Percentiles rank a stretch among this genome's conserved stretches.
These are phyloP conservation scores for Posidonia oceanica DNA, from an alignment of 116 monocot species.

Conservation along the genomic window DNA sequence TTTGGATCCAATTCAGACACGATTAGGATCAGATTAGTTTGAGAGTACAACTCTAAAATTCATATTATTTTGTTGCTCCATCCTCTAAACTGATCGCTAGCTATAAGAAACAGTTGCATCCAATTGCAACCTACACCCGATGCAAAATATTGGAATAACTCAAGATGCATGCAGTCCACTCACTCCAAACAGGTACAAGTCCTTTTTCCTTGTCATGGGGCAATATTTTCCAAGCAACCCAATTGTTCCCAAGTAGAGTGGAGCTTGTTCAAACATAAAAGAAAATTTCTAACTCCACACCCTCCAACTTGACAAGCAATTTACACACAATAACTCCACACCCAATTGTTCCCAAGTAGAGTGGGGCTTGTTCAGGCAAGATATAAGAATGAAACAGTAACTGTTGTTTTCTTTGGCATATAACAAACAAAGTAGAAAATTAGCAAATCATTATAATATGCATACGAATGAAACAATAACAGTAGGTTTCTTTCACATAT, in stretches of 20 bases:
- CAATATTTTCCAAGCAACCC: conserved; percentile 42
- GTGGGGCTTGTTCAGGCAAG: conserved; percentile 23
- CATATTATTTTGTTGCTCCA: too few relatives aligned
- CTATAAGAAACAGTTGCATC: conserved; percentile 14
- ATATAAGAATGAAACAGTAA: neutral
- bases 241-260: conserved; percentile 39
- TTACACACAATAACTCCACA: neutral
- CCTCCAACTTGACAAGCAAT: conserved; percentile 19
- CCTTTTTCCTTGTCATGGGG: conserved; percentile 30
- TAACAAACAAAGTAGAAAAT: neutral
- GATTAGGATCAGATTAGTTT: too few relatives aligned
- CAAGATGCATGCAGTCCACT: conserved; percentile 23
- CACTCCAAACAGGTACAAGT: too few relatives aligned
- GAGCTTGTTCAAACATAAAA: conserved; percentile 56
- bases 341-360: conserved; percentile 41
- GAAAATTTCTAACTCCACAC: conserved; percentile 13
- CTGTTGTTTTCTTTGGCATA: too few relatives aligned
- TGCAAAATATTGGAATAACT: conserved; percentile 5
- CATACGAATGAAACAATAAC: neutral
- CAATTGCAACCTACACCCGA: conserved; percentile 10
- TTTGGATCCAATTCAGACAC: too few relatives aligned
- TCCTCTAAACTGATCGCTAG: too few relatives aligned
- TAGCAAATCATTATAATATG: too few relatives aligned
- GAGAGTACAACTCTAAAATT: too few relatives aligned
- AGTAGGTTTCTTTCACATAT: neutral